Percentiles rank a stretch among this genome's conserved stretches.
Conservation (phyloP, 345 rosid genomes). For the Acer negundo region DNA sequence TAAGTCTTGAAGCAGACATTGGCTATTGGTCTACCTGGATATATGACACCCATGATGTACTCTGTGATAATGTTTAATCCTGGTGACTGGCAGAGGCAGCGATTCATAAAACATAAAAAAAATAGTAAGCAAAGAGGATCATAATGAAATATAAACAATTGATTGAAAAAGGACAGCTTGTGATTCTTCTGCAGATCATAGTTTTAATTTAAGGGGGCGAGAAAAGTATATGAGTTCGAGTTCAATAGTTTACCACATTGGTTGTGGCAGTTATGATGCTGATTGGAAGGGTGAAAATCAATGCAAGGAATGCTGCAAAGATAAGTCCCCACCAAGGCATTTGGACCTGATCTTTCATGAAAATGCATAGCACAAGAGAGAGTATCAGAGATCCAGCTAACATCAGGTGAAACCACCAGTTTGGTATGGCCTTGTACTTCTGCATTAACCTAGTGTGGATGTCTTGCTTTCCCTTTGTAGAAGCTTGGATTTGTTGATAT, state of each 20-base stretch:
- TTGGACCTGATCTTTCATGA: constrained; percentile 55
- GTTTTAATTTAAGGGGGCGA: too few species aligned
- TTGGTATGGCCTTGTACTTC: constrained; percentile 55
- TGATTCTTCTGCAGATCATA: too few species aligned
- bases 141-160: neutral
- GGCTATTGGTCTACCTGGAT: constrained; percentile 64
- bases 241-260: constrained; percentile 39
- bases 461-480: constrained; percentile 45
- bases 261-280: constrained; percentile 64
- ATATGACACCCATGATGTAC: constrained; percentile 56
- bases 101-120: neutral
- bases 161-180: neutral
- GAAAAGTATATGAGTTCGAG: neutral
- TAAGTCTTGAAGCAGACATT: constrained; percentile 61
- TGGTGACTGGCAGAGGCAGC: constrained; percentile 36
- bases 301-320: constrained; percentile 51
- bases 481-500: constrained; percentile 47
- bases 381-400: constrained; percentile 39
- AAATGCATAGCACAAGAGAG: constrained; percentile 47
- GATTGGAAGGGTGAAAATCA: constrained; percentile 53
- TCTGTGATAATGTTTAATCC: constrained; percentile 63
- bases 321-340: constrained; percentile 79
- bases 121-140: neutral
- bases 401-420: constrained; percentile 58
- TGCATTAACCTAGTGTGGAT: constrained; percentile 66